Evolutionary conservation across 345 rosid genomes (phyloP).

Genomic region (Melastoma malabathricum): DNA sequence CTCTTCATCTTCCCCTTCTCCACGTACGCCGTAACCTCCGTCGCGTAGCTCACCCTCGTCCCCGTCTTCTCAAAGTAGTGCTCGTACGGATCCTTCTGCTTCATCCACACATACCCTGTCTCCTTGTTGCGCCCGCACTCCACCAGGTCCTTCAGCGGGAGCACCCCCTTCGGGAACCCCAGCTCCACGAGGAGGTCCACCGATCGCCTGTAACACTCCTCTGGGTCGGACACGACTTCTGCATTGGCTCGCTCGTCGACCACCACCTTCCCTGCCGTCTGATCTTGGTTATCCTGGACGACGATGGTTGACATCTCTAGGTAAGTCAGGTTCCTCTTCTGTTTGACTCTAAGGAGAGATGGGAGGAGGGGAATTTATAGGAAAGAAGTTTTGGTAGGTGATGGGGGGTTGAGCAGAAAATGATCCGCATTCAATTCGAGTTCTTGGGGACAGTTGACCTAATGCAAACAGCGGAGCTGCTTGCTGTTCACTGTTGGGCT

Average conservation of each 20-base stretch:
- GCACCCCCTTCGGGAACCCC: constrained; percentile 85
- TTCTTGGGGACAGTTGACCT: too few relatives aligned
- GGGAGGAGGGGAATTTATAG: not conserved
- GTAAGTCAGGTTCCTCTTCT: constrained; percentile 1
- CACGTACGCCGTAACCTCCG: constrained; percentile 72
- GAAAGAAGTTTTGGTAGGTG: not conserved
- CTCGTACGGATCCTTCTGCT: constrained; percentile 55
- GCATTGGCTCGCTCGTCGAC: constrained; percentile 51
- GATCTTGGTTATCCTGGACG: not conserved
- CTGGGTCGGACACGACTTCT: constrained; percentile 57
- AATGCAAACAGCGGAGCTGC: too few relatives aligned
- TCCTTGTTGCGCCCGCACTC: constrained; percentile 75
- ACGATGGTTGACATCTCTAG: constrained; percentile 1
- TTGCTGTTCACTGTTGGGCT: too few relatives aligned
- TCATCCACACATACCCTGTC: constrained; percentile 95
- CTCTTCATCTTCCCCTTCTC: constrained; percentile 76
- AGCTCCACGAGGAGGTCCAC: constrained; percentile 62
- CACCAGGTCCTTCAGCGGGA: constrained; percentile 66
- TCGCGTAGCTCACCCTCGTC: constrained; percentile 48
- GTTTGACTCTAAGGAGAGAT: not conserved
- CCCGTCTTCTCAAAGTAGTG: constrained; percentile 55
- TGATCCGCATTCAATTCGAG: not conserved
- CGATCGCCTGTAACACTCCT: constrained; percentile 51
- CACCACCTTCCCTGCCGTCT: not conserved
- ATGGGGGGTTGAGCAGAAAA: constrained; percentile 11